Evolutionary conservation across 2,329 filamentous ascomycete species (phyloP).

Genomic region (Colletotrichum cereale): DNA sequence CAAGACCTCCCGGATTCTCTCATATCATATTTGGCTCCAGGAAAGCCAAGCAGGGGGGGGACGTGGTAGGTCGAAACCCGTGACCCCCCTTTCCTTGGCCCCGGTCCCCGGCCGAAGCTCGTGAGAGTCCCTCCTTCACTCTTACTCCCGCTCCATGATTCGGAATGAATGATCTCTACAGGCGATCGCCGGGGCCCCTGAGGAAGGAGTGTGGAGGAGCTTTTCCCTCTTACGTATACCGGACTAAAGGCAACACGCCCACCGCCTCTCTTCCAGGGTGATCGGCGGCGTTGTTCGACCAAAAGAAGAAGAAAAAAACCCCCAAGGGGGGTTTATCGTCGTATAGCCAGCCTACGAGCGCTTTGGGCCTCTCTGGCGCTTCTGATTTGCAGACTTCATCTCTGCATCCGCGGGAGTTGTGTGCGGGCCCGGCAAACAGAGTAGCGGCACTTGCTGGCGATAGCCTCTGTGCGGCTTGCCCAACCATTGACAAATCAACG

Average conservation of each 20-base stretch:
- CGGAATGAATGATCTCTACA: slow-evolving; percentile 35
- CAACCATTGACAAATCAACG: not conserved
- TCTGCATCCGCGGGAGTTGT: not conserved
- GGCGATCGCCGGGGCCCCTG: slow-evolving; percentile 32
- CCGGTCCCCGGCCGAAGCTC: slow-evolving; percentile 20
- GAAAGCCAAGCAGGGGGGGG: slow-evolving; percentile 23
- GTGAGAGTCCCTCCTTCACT: slow-evolving; percentile 8
- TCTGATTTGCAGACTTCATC: slow-evolving; percentile 18
- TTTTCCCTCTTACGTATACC: slow-evolving; percentile 32
- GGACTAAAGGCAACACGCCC: slow-evolving; percentile 15
- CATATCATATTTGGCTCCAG: slow-evolving; percentile 27
- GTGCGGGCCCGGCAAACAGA: slow-evolving; percentile 1
- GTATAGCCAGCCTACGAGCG: slow-evolving; percentile 4
- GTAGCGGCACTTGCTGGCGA: slow-evolving; percentile 23
- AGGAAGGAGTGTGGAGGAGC: slow-evolving; percentile 28
- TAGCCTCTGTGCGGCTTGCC: slow-evolving; percentile 6
- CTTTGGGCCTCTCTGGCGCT: slow-evolving; percentile 9
- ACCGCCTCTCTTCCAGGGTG: slow-evolving; percentile 31
- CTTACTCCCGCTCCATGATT: slow-evolving; percentile 6
- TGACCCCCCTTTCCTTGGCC: not conserved
- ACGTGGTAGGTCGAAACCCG: slow-evolving; percentile 22
- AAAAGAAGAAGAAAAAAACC: slow-evolving; percentile 14
- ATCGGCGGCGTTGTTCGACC: slow-evolving; percentile 31
- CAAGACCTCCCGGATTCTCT: slow-evolving; percentile 9
- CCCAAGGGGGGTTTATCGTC: slow-evolving; percentile 5